Evolutionary conservation across 805 yeast genomes (phyloP).

Genomic region (Candida wancherniae): DNA sequence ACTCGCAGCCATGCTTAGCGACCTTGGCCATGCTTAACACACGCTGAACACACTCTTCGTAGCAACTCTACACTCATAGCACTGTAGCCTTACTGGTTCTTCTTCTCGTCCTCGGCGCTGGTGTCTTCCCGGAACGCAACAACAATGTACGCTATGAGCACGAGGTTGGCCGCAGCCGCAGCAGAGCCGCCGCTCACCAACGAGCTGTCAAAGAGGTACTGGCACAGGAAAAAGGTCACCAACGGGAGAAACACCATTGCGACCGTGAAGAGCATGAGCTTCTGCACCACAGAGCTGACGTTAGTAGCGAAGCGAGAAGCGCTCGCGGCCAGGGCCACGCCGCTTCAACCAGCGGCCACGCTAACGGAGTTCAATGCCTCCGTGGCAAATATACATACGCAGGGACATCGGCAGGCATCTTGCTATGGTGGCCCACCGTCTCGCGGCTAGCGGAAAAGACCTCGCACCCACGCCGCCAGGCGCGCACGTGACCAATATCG

Average conservation of each 20-base stretch:
- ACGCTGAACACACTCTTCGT: neutral
- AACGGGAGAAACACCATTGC: slow-evolving; percentile 72
- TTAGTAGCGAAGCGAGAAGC: slow-evolving; percentile 2
- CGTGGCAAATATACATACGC: slow-evolving; percentile 13
- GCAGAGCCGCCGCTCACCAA: slow-evolving; percentile 76
- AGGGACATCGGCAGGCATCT: slow-evolving; percentile 18
- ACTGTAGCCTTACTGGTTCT: slow-evolving; percentile 20
- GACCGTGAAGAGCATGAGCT: slow-evolving; percentile 68
- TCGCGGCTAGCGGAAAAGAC: slow-evolving; percentile 1
- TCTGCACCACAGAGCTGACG: slow-evolving; percentile 55
- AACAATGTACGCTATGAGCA: slow-evolving; percentile 65
- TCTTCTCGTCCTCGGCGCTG: slow-evolving; percentile 31
- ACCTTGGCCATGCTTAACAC: too few relatives aligned
- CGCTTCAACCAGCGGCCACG: too few relatives aligned
- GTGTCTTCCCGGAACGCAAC: slow-evolving; percentile 71
- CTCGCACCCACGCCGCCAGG: slow-evolving; percentile 1
- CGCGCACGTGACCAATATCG: too few relatives aligned
- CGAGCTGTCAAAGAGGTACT: slow-evolving; percentile 48
- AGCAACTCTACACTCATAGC: neutral
- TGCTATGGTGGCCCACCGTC: neutral
- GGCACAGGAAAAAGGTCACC: slow-evolving; percentile 53
- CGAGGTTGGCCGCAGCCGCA: slow-evolving; percentile 70
- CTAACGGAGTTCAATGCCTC: too few relatives aligned
- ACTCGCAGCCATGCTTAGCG: too few relatives aligned
- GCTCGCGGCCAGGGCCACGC: too few relatives aligned